phyloP scores from a whole-genome alignment of 2,329 filamentous ascomycete genomes.

The Penicillium sp. region DNA sequence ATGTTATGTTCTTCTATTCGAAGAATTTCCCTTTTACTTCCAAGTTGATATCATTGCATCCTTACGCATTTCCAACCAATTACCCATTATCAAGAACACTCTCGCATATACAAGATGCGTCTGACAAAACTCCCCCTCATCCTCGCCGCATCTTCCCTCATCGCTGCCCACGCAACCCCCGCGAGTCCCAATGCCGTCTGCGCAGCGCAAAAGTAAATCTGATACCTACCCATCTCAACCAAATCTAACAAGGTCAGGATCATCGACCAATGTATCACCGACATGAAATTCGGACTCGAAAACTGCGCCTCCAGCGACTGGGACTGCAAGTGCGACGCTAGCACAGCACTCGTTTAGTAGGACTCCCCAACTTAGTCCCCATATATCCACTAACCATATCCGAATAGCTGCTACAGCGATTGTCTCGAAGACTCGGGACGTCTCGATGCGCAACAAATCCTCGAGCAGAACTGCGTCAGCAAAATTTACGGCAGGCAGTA shows the following conservation, averaged over 20 bases:
- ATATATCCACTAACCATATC: neutral
- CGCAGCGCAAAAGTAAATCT: constrained; percentile 3
- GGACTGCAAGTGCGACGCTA: constrained; percentile 4
- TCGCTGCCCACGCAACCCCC: neutral
- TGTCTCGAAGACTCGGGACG: neutral
- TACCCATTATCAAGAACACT: neutral
- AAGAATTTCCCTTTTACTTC: neutral
- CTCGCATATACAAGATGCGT: constrained; percentile 1
- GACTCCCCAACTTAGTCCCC: neutral
- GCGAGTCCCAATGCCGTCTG: neutral
- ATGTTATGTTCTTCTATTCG: neutral
- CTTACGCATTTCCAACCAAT: neutral
- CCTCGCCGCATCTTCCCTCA: constrained; percentile 3
- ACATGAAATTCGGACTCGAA: constrained; percentile 7
- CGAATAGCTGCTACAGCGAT: constrained; percentile 7
- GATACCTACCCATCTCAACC: neutral
- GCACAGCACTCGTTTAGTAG: constrained; percentile 4
- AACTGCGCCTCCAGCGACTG: constrained; percentile 7
- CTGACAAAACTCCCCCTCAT: neutral
- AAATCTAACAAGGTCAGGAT: neutral
- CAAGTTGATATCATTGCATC: neutral
- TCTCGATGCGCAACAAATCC: neutral
- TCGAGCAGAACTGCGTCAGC: constrained; percentile 2
- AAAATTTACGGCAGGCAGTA: neutral
- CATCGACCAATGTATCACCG: constrained; percentile 5